phyloP scores from a whole-genome alignment of 2,329 filamentous ascomycete species.

The Paracamarosporium sp. region DNA sequence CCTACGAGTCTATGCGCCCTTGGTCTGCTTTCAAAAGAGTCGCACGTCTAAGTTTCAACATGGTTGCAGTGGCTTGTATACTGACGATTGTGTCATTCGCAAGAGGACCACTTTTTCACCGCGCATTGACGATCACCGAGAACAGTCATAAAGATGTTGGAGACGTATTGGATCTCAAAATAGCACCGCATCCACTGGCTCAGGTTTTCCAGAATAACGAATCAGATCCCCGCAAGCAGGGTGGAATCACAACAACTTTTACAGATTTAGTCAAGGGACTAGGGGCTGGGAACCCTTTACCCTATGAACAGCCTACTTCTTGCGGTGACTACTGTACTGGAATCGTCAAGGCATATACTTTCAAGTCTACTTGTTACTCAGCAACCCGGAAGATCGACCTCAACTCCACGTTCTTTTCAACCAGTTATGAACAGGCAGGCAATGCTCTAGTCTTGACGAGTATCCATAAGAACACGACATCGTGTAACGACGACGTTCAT shows the following conservation, averaged over 20 bases:
- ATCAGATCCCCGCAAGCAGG: constrained; percentile 12
- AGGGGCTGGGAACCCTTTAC: constrained; percentile 7
- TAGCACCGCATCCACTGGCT: constrained; percentile 17
- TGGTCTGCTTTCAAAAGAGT: constrained; percentile 23
- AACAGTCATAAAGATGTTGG: not conserved
- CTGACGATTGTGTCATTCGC: constrained; percentile 16
- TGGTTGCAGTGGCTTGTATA: constrained; percentile 25
- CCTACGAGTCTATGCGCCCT: constrained; percentile 20
- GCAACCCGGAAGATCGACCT: constrained; percentile 12
- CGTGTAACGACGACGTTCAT: constrained; percentile 18
- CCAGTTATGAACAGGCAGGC: constrained; percentile 12
- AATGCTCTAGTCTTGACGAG: constrained; percentile 12
- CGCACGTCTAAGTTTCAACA: constrained; percentile 20
- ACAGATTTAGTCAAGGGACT: constrained; percentile 8
- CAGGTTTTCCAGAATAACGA: constrained; percentile 17
- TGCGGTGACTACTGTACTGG: constrained; percentile 22
- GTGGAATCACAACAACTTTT: constrained; percentile 14
- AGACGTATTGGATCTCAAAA: constrained; percentile 12
- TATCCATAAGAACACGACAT: constrained; percentile 15
- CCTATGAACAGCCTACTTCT: constrained; percentile 2
- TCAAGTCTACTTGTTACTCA: constrained; percentile 15
- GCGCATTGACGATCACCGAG: constrained; percentile 17
- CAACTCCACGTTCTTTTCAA: constrained; percentile 17
- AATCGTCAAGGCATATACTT: constrained; percentile 19
- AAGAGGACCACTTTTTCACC: constrained; percentile 30